These are phyloP conservation scores for Balakata baccata DNA, from an alignment of 345 rosid species.

Conservation along the genomic window DNA sequence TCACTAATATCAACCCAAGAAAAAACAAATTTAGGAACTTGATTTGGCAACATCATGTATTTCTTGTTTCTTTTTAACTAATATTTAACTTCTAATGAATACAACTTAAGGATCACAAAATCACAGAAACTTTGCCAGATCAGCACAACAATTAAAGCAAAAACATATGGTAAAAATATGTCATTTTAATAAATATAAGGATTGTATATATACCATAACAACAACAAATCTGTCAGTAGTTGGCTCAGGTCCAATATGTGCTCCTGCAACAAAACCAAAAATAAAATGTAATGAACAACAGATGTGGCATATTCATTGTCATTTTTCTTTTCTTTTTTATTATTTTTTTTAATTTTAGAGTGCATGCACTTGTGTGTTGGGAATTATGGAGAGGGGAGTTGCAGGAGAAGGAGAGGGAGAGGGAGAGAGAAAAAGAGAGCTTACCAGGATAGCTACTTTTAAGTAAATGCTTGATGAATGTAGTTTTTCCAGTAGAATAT, in stretches of 20 bases:
- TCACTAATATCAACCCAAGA: neutral
- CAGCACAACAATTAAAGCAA: neutral
- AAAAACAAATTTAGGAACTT: neutral
- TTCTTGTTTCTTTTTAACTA: neutral
- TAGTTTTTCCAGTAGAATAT: constrained; percentile 96
- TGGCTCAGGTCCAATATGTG: constrained; percentile 98
- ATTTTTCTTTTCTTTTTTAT: neutral
- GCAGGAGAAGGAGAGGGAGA: neutral
- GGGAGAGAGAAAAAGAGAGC: neutral
- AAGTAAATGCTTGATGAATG: constrained; percentile 94
- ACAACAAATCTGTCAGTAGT: constrained; percentile 98
- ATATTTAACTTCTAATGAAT: neutral
- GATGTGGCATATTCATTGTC: neutral
- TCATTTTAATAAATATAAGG: neutral
- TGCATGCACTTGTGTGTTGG: neutral
- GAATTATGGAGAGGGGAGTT: neutral
- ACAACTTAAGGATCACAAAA: neutral
- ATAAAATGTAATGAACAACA: neutral
- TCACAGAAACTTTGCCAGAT: neutral
- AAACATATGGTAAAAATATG: neutral
- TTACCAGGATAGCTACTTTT: constrained; percentile 75
- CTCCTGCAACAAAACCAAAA: constrained; percentile 53
- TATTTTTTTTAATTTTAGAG: neutral
- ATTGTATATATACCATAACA: constrained; percentile 62
- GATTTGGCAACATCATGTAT: neutral